Percentiles rank a stretch among this genome's conserved stretches.
Conservation (phyloP, 2,329 filamentous ascomycete species). For the Tolypocladium guangdongense region DNA sequence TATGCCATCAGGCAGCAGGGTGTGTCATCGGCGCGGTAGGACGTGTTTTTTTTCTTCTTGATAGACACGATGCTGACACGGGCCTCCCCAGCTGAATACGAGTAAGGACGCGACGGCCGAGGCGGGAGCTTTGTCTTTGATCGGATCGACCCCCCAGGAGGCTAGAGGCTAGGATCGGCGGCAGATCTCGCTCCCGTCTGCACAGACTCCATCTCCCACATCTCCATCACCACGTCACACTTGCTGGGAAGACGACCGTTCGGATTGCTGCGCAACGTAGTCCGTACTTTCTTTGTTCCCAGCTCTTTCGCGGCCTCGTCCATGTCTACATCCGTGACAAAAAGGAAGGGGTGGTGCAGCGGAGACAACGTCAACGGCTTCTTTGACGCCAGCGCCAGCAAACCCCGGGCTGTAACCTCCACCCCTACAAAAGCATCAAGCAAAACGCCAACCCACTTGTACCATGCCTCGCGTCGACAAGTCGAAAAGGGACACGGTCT, state of each 20-base stretch:
- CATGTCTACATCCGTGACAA: neutral
- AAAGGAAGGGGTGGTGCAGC: neutral
- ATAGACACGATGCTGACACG: neutral
- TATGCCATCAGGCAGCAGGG: too few relatives aligned
- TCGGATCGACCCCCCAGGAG: neutral
- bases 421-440: neutral
- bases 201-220: neutral
- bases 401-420: neutral
- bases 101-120: neutral
- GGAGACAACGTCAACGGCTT: neutral
- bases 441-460: neutral
- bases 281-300: neutral
- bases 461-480: neutral
- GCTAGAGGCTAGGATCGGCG: neutral
- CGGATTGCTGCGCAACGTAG: too few relatives aligned
- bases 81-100: neutral
- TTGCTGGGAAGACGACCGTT: too few relatives aligned
- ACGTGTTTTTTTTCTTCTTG: neutral
- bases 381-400: neutral
- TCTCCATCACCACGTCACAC: neutral
- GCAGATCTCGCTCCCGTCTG: neutral
- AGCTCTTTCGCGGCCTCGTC: neutral
- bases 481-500: neutral
- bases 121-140: neutral
- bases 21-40: too few relatives aligned